Conservation (phyloP, 2,329 filamentous ascomycete species). For the Calonectria honghensis region DNA sequence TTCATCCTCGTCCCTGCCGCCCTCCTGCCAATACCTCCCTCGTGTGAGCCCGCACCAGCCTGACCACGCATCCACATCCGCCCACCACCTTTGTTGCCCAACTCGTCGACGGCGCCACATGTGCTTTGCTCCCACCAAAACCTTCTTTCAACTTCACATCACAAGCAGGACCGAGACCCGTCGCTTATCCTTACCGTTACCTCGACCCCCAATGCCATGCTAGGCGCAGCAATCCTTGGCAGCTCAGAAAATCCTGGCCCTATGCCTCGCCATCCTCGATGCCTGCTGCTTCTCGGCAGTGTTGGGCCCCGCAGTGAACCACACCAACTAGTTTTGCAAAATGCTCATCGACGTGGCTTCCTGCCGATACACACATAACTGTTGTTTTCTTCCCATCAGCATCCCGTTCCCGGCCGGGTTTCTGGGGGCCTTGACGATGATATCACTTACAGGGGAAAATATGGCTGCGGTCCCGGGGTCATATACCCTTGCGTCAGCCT, state of each 20-base stretch:
- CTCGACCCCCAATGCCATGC: conserved; percentile 4
- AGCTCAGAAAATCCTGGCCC: not conserved
- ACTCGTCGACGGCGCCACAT: conserved; percentile 49
- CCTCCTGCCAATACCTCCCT: conserved; percentile 17
- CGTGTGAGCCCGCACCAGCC: conserved; percentile 30
- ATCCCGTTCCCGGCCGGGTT: not conserved
- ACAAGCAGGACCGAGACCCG: not conserved
- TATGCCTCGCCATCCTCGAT: conserved; percentile 7
- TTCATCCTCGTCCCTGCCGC: conserved; percentile 31
- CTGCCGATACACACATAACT: conserved; percentile 79
- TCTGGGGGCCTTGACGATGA: not conserved
- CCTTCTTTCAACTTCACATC: conserved; percentile 50
- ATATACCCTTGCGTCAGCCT: conserved; percentile 29
- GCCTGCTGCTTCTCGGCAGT: not conserved
- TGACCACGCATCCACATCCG: conserved; percentile 36
- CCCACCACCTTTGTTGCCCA: conserved; percentile 44
- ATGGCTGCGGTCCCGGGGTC: conserved; percentile 65
- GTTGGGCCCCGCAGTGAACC: conserved; percentile 21
- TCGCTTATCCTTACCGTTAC: not conserved
- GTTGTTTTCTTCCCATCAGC: conserved; percentile 40
- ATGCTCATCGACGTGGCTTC: conserved; percentile 65
- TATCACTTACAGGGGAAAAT: conserved; percentile 75
- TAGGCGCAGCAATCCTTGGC: conserved; percentile 20
- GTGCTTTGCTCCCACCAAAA: conserved; percentile 48
- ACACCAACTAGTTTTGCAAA: conserved; percentile 17